Evolutionary conservation across 1,284 basidiomycete genomes (phyloP).

Genomic region (Cryptococcus jaspeensis): DNA sequence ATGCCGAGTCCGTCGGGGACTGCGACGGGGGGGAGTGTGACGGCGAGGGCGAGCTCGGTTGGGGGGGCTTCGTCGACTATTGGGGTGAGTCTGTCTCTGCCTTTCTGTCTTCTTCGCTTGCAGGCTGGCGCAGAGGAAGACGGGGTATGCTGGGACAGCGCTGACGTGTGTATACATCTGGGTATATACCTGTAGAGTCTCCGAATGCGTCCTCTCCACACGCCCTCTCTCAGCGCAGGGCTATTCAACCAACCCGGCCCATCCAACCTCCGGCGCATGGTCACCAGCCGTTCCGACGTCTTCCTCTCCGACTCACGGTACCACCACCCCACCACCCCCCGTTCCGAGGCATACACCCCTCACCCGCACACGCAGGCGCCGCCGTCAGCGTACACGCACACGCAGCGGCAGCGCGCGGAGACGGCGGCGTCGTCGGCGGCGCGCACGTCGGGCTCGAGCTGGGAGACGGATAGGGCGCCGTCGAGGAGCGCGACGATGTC

Average conservation of each 20-base stretch:
- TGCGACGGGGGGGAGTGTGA: constrained; percentile 44
- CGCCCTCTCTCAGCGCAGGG: constrained; percentile 10
- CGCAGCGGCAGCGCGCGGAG: neutral
- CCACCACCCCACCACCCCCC: constrained; percentile 1
- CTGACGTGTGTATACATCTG: neutral
- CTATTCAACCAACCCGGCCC: constrained; percentile 20
- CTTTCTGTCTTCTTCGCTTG: neutral
- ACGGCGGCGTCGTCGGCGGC: constrained; percentile 21
- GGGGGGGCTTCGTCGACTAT: constrained; percentile 44
- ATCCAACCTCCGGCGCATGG: constrained; percentile 34
- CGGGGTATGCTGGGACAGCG: neutral
- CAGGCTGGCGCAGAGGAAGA: too few species aligned
- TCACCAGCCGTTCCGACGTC: constrained; percentile 37
- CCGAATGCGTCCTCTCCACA: constrained; percentile 9
- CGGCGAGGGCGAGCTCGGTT: constrained; percentile 47
- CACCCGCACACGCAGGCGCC: neutral
- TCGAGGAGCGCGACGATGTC: constrained; percentile 25
- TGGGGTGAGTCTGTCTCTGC: constrained; percentile 34
- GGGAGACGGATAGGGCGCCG: constrained; percentile 22
- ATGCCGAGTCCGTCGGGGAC: constrained; percentile 46
- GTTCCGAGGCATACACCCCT: constrained; percentile 18
- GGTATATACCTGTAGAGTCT: constrained; percentile 13
- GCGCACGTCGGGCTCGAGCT: constrained; percentile 28
- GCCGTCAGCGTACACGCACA: neutral
- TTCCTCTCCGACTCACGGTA: constrained; percentile 18